Percentiles rank a stretch among this genome's conserved stretches.
Conservation (phyloP, 805 yeast species). For the Torulaspora maleeae region DNA sequence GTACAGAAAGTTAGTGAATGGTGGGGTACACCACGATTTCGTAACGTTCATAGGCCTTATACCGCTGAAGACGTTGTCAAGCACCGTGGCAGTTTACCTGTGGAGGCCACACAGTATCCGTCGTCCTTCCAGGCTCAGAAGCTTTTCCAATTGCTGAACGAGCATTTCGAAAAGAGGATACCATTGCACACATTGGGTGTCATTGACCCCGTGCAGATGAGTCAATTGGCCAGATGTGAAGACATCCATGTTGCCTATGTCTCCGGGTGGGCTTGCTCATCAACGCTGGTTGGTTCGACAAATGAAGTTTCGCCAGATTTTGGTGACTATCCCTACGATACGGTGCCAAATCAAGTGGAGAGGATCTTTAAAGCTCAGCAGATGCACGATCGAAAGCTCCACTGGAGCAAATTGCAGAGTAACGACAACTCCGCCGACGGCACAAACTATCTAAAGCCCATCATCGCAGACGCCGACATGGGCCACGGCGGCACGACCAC, state of each 20-base stretch:
- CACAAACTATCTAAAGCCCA: slow-evolving; percentile 54
- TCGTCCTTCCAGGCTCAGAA: slow-evolving; percentile 53
- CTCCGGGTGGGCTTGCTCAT: slow-evolving; percentile 60
- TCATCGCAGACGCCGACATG: slow-evolving; percentile 63
- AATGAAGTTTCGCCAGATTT: slow-evolving; percentile 63
- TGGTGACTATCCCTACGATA: slow-evolving; percentile 66
- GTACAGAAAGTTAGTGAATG: slow-evolving; percentile 41
- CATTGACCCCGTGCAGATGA: slow-evolving; percentile 58
- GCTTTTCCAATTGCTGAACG: slow-evolving; percentile 43
- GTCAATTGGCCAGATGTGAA: slow-evolving; percentile 45
- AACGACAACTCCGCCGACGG: slow-evolving; percentile 19
- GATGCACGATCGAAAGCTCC: slow-evolving; percentile 51
- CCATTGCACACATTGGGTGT: slow-evolving; percentile 59
- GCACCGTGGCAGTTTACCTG: slow-evolving; percentile 47
- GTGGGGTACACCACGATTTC: slow-evolving; percentile 48
- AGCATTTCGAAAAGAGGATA: slow-evolving; percentile 37
- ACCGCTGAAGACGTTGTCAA: slow-evolving; percentile 48
- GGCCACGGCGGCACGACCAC: slow-evolving; percentile 62
- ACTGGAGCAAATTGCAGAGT: slow-evolving; percentile 34
- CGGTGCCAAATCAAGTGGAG: slow-evolving; percentile 64
- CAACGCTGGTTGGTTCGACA: slow-evolving; percentile 50
- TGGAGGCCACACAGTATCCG: slow-evolving; percentile 34
- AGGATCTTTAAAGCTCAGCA: slow-evolving; percentile 54
- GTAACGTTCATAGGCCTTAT: slow-evolving; percentile 48
- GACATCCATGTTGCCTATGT: slow-evolving; percentile 52